Percentiles rank a stretch among this genome's conserved stretches.
Conservation (phyloP, 345 rosid species). For the Eucalyptus victrix region DNA sequence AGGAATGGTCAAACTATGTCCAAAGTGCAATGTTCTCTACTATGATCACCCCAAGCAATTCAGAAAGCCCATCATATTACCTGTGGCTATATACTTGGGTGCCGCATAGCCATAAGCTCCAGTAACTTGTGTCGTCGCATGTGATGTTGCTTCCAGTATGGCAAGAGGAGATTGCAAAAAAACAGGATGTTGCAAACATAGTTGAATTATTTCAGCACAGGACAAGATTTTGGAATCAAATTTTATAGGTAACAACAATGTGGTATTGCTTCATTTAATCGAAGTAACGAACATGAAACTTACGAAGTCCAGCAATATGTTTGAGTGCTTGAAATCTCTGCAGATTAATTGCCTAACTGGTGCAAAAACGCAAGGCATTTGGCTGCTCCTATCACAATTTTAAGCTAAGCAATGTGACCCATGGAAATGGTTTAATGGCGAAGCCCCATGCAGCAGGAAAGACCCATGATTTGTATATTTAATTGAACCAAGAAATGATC, state of each 20-base stretch:
- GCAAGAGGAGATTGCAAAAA: background rate
- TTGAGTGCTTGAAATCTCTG: background rate
- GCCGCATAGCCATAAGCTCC: background rate
- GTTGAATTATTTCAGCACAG: background rate
- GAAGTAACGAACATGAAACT: background rate
- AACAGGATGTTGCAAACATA: background rate
- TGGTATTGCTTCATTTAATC: background rate
- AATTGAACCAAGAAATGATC: background rate
- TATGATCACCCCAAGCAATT: too few relatives aligned
- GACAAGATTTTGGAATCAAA: background rate
- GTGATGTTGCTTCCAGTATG: background rate
- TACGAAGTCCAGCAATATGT: conserved; percentile 1
- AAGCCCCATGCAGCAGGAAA: background rate
- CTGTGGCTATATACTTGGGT: background rate
- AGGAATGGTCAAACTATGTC: too few relatives aligned
- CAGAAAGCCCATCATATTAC: background rate
- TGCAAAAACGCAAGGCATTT: conserved; percentile 1
- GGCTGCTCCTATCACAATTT: background rate
- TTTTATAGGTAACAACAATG: background rate
- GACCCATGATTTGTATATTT: background rate
- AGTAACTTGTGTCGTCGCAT: background rate
- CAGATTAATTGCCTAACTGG: background rate
- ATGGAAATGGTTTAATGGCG: background rate
- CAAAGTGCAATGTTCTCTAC: too few relatives aligned
- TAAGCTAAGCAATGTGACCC: background rate